phyloP scores from a whole-genome alignment of 768 basidiomycete genomes.

The Lactarius hengduanensis region DNA sequence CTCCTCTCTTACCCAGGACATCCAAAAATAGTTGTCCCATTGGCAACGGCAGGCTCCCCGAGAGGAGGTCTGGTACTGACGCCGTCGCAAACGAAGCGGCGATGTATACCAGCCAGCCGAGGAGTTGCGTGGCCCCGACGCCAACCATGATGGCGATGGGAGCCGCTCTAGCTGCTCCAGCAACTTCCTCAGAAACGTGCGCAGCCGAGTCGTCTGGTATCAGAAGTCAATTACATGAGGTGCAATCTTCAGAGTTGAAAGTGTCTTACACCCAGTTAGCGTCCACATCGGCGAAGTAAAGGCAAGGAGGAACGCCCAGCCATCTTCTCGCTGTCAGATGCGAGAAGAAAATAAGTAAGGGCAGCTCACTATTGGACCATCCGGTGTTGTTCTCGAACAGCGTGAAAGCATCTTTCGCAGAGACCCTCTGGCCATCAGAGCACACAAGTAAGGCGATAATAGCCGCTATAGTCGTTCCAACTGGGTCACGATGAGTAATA shows the following conservation, averaged over 20 bases:
- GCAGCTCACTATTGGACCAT: slow-evolving; percentile 55
- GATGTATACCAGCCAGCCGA: slow-evolving; percentile 68
- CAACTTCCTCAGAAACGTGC: slow-evolving; percentile 70
- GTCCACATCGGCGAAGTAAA: slow-evolving; percentile 82
- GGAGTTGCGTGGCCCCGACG: slow-evolving; percentile 54
- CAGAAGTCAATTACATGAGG: slow-evolving; percentile 9
- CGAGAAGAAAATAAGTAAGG: background rate
- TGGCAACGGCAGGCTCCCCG: slow-evolving; percentile 53
- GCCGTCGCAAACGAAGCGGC: slow-evolving; percentile 62
- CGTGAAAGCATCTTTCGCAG: slow-evolving; percentile 66
- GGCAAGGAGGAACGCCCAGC: slow-evolving; percentile 70
- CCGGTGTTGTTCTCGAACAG: slow-evolving; percentile 70
- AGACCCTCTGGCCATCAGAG: slow-evolving; percentile 53
- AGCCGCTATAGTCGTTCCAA: slow-evolving; percentile 63
- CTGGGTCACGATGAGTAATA: slow-evolving; percentile 36
- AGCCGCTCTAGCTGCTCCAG: slow-evolving; percentile 60
- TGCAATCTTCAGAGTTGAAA: background rate
- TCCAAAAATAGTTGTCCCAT: slow-evolving; percentile 73
- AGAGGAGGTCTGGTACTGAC: slow-evolving; percentile 52
- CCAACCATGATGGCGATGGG: slow-evolving; percentile 69
- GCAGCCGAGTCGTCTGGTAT: slow-evolving; percentile 68
- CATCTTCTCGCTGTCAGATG: slow-evolving; percentile 42
- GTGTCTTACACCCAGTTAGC: slow-evolving; percentile 63
- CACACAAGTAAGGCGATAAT: slow-evolving; percentile 58
- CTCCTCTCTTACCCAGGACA: slow-evolving; percentile 63